phyloP scores from a whole-genome alignment of 345 rosid species.

The Bretschneidera sinensis region DNA sequence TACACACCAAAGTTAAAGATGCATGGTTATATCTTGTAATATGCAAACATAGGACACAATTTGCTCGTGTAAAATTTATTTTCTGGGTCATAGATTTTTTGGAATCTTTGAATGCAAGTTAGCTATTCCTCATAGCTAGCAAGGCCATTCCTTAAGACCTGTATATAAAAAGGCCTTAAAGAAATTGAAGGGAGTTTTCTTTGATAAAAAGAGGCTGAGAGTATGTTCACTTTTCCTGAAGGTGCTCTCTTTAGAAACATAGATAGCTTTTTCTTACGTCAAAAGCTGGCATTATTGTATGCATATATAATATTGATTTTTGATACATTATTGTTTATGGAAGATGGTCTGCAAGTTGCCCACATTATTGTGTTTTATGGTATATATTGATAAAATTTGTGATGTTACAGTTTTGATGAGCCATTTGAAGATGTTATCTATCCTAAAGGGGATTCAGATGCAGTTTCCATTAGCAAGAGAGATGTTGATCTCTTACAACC shows the following conservation, averaged over 20 bases:
- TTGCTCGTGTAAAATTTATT: too few relatives aligned
- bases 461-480: conserved; percentile 86
- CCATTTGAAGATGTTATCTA: conserved; percentile 85
- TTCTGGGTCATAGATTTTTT: too few relatives aligned
- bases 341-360: conserved; percentile 1
- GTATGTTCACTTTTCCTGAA: not conserved
- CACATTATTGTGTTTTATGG: conserved; percentile 3
- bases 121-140: too few relatives aligned
- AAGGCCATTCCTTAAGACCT: too few relatives aligned
- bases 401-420: conserved; percentile 66
- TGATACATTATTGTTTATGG: too few relatives aligned
- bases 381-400: conserved; percentile 18
- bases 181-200: not conserved
- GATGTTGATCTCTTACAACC: conserved; percentile 94
- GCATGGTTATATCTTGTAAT: too few relatives aligned
- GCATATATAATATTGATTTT: not conserved
- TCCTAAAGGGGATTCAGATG: conserved; percentile 91
- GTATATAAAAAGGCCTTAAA: not conserved
- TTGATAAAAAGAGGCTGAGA: not conserved
- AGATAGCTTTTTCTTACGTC: too few relatives aligned
- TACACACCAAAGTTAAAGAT: too few relatives aligned
- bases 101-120: too few relatives aligned
- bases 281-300: too few relatives aligned
- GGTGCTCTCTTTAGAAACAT: not conserved
- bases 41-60: too few relatives aligned